These are phyloP conservation scores for Dothidotthia symphoricarpi DNA, from an alignment of 2,329 filamentous ascomycete genomes.

Conservation along the genomic window DNA sequence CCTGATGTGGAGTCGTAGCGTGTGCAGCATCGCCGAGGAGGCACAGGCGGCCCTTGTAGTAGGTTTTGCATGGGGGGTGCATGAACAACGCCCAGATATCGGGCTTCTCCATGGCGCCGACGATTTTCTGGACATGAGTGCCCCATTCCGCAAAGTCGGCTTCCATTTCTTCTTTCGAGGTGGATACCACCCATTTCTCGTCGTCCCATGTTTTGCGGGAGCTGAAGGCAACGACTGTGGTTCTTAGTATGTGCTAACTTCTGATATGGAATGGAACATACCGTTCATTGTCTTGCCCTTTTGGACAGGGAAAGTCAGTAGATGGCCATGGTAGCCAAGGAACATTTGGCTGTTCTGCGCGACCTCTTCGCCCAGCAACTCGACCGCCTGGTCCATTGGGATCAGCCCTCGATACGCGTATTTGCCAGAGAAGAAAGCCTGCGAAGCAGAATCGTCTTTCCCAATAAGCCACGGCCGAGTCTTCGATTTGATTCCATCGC, in stretches of 20 bases:
- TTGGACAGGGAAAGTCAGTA: constrained; percentile 64
- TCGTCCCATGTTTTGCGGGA: constrained; percentile 35
- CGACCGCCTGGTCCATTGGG: constrained; percentile 56
- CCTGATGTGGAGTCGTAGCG: constrained; percentile 55
- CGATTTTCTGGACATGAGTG: constrained; percentile 29
- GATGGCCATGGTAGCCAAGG: constrained; percentile 58
- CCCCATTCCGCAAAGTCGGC: constrained; percentile 34
- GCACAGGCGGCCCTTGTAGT: constrained; percentile 47
- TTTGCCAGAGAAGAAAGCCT: constrained; percentile 57
- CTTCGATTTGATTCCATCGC: constrained; percentile 64
- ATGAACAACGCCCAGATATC: constrained; percentile 60
- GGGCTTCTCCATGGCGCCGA: constrained; percentile 48
- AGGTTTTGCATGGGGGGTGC: constrained; percentile 50
- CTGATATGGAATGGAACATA: constrained; percentile 7
- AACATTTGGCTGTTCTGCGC: constrained; percentile 57
- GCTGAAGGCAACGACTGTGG: constrained; percentile 36
- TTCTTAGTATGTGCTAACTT: constrained; percentile 4
- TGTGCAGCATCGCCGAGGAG: constrained; percentile 59
- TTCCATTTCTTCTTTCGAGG: constrained; percentile 35
- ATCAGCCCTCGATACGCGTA: constrained; percentile 64
- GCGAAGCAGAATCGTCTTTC: constrained; percentile 41
- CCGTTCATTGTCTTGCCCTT: constrained; percentile 58
- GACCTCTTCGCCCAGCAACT: constrained; percentile 52
- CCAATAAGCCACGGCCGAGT: constrained; percentile 57
- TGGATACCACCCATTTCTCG: constrained; percentile 35